Percentiles rank a stretch among this genome's conserved stretches.
phyloP scores from a whole-genome alignment of 225 moss, liverwort and hornwort species.

The Polytrichum commune region DNA sequence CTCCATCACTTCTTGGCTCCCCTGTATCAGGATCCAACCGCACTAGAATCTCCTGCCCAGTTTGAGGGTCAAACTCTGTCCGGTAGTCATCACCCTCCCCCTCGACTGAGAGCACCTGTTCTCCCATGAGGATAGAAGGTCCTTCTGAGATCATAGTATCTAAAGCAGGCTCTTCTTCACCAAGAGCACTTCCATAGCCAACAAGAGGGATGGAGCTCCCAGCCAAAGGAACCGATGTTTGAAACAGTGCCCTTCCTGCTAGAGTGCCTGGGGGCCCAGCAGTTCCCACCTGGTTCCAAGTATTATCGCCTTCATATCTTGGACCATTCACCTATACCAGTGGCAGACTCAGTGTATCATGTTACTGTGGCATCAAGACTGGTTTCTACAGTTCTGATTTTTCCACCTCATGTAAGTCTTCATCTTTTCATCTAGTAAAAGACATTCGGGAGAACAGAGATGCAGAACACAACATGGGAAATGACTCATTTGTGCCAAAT shows the following conservation, averaged over 20 bases:
- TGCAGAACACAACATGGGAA: too few species aligned
- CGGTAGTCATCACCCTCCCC: conserved; percentile 20
- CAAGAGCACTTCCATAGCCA: conserved; percentile 16
- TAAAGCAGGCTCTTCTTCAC: conserved; percentile 31
- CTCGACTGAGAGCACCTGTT: conserved; percentile 23
- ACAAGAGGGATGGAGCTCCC: conserved; percentile 26
- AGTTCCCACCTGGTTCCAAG: conserved; percentile 24
- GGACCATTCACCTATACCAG: conserved; percentile 26
- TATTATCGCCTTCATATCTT: conserved; percentile 28
- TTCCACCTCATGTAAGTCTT: too few species aligned
- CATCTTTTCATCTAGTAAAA: too few species aligned
- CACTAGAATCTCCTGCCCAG: conserved; percentile 32
- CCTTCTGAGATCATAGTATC: conserved; percentile 36
- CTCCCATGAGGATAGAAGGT: conserved; percentile 28
- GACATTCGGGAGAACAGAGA: too few species aligned
- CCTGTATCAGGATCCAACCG: conserved; percentile 34
- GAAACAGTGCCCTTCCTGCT: conserved; percentile 21
- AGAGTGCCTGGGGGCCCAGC: conserved; percentile 20
- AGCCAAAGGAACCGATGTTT: conserved; percentile 18
- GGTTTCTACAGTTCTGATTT: too few species aligned
- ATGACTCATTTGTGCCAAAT: too few species aligned
- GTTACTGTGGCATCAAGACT: too few species aligned
- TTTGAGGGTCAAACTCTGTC: conserved; percentile 28
- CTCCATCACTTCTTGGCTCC: conserved; percentile 36
- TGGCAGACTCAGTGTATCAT: conserved; percentile 7